Evolutionary conservation across 768 basidiomycete genomes (phyloP).

Genomic region (Scleroderma bovista): DNA sequence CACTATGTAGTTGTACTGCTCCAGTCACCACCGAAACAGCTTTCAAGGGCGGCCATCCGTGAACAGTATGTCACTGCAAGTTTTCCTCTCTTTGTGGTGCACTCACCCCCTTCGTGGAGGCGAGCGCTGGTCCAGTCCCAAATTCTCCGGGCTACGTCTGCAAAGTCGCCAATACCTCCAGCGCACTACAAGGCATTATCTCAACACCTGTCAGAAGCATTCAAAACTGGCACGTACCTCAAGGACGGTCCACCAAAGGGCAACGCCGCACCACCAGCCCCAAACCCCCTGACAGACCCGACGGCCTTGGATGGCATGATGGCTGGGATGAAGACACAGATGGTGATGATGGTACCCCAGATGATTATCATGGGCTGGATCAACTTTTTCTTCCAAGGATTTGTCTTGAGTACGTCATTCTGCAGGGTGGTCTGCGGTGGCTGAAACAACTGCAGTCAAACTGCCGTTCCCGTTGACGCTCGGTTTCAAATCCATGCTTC

Average conservation of each 20-base stretch:
- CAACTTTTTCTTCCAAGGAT: slow-evolving; percentile 99
- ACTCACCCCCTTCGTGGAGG: slow-evolving; percentile 31
- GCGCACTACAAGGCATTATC: slow-evolving; percentile 71
- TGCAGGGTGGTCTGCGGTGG: not conserved
- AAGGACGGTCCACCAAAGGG: slow-evolving; percentile 75
- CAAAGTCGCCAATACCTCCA: slow-evolving; percentile 77
- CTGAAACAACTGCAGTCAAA: slow-evolving; percentile 57
- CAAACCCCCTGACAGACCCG: slow-evolving; percentile 86
- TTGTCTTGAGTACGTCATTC: slow-evolving; percentile 81
- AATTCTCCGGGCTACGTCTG: slow-evolving; percentile 75
- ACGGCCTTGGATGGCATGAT: slow-evolving; percentile 97
- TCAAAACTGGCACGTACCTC: slow-evolving; percentile 72
- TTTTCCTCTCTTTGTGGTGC: not conserved
- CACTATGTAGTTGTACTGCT: slow-evolving; percentile 90
- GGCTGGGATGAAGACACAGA: slow-evolving; percentile 98
- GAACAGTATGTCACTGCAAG: slow-evolving; percentile 65
- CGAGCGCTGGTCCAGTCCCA: slow-evolving; percentile 78
- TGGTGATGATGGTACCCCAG: slow-evolving; percentile 98
- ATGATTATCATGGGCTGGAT: slow-evolving; percentile 99
- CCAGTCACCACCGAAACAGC: slow-evolving; percentile 78
- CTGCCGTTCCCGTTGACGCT: slow-evolving; percentile 94
- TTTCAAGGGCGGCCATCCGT: slow-evolving; percentile 69
- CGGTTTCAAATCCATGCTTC: slow-evolving; percentile 97
- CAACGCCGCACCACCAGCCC: slow-evolving; percentile 52
- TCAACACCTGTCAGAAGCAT: slow-evolving; percentile 64